These are phyloP conservation scores for Geranomyces variabilis DNA, from an alignment of 192 early-diverging fungal species.

Conservation along the genomic window DNA sequence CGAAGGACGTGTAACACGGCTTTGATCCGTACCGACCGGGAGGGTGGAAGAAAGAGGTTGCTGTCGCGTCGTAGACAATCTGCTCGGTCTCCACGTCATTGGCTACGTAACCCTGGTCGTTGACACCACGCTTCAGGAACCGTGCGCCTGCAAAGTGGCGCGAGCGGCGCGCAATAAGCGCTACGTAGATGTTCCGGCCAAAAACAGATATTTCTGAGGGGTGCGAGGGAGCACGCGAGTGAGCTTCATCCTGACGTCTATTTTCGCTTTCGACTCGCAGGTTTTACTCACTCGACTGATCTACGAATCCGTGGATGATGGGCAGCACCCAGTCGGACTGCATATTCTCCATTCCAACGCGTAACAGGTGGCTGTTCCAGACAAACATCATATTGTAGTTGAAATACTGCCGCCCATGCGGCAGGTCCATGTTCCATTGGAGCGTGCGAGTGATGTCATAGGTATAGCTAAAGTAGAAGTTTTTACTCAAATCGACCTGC, in stretches of 20 bases:
- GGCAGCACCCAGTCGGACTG: conserved; percentile 76
- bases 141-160: conserved; percentile 94
- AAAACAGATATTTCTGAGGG: conserved; percentile 79
- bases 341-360: conserved; percentile 66
- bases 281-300: conserved; percentile 78
- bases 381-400: conserved; percentile 88
- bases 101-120: conserved; percentile 94
- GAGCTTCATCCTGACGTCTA: too few relatives aligned
- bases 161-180: conserved; percentile 93
- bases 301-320: conserved; percentile 95
- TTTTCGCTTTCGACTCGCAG: too few relatives aligned
- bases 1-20: conserved; percentile 86
- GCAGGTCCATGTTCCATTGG: conserved; percentile 83
- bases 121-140: conserved; percentile 93
- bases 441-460: conserved; percentile 93
- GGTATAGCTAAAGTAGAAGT: conserved; percentile 97
- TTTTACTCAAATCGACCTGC: conserved; percentile 90
- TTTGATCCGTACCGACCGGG: conserved; percentile 46
- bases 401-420: conserved; percentile 31
- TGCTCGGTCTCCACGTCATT: conserved; percentile 99
- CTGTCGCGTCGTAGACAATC: conserved; percentile 89
- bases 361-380: conserved; percentile 85
- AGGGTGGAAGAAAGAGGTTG: conserved; percentile 82
- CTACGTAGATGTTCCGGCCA: conserved; percentile 88
- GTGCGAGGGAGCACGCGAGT: neutral